Conservation (phyloP, 2,329 filamentous ascomycete genomes). For the Diaporthe ampelina region DNA sequence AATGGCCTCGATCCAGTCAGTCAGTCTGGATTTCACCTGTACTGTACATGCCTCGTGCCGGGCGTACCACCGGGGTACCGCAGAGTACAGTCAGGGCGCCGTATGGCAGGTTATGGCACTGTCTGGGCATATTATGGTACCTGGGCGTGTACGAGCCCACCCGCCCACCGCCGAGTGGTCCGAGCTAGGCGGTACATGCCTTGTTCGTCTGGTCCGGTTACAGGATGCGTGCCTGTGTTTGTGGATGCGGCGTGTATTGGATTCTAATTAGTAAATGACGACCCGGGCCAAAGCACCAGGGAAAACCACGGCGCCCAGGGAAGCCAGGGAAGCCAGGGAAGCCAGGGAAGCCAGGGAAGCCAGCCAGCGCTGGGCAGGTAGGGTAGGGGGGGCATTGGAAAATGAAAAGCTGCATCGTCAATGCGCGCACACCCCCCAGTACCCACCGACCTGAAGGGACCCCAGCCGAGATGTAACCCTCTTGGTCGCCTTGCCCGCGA, state of each 20-base stretch:
- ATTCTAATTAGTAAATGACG: slow-evolving; percentile 32
- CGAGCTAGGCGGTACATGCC: slow-evolving; percentile 33
- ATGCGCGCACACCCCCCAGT: slow-evolving; percentile 34
- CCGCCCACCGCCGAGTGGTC: slow-evolving; percentile 24
- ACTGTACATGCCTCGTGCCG: slow-evolving; percentile 31
- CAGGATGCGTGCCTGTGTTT: slow-evolving; percentile 35
- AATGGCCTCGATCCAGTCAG: slow-evolving; percentile 37
- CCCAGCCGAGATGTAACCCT: slow-evolving; percentile 38
- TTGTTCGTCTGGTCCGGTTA: slow-evolving; percentile 35
- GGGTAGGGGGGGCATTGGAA: slow-evolving; percentile 27
- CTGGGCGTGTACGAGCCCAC: slow-evolving; percentile 2
- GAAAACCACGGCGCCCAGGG: slow-evolving; percentile 19
- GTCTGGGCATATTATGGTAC: slow-evolving; percentile 19
- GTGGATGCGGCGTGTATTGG: slow-evolving; percentile 34
- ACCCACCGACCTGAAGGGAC: slow-evolving; percentile 27
- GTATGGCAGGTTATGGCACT: slow-evolving; percentile 6
- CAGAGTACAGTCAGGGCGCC: slow-evolving; percentile 8
- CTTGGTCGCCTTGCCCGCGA: slow-evolving; percentile 41
- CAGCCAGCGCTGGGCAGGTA: slow-evolving; percentile 26
- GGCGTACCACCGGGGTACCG: slow-evolving; percentile 19
- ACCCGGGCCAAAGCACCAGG: slow-evolving; percentile 31
- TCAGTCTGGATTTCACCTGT: slow-evolving; percentile 18
- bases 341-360: slow-evolving; percentile 17
- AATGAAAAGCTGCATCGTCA: slow-evolving; percentile 34
- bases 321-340: slow-evolving; percentile 16